Conservation (phyloP, 352 stramenopile genomes). For the Globisporangium cederbergense region DNA sequence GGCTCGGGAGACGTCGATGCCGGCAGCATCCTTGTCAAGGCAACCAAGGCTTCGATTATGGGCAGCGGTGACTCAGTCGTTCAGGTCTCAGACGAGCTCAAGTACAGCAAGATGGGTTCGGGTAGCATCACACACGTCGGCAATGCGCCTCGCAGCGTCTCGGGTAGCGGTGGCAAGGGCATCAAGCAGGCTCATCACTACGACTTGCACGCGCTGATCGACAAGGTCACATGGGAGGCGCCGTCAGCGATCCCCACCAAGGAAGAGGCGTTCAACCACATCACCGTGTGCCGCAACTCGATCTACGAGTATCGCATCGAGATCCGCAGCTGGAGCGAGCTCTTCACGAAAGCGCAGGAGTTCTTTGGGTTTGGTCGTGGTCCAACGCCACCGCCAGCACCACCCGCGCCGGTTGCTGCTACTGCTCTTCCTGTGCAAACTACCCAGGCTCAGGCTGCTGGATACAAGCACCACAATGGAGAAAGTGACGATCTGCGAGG, state of each 20-base stretch:
- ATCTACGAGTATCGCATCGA: constrained; percentile 8
- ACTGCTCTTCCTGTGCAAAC: not conserved
- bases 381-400: not conserved
- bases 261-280: constrained; percentile 14
- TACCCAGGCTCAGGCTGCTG: not conserved
- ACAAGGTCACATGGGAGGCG: constrained; percentile 11
- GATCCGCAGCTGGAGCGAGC: constrained; percentile 17
- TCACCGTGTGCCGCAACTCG: not conserved
- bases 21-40: constrained; percentile 18
- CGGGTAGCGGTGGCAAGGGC: constrained; percentile 1
- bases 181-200: constrained; percentile 4
- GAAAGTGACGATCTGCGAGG: constrained; percentile 1
- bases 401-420: not conserved
- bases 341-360: constrained; percentile 2
- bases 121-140: constrained; percentile 19
- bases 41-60: constrained; percentile 10
- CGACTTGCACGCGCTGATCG: not conserved
- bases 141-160: constrained; percentile 6
- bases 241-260: constrained; percentile 9
- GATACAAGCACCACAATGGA: not conserved
- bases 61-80: constrained; percentile 23
- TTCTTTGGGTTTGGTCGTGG: constrained; percentile 7
- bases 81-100: constrained; percentile 11
- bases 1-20: constrained; percentile 25
- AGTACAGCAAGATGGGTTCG: constrained; percentile 15